phyloP scores from a whole-genome alignment of 2,329 filamentous ascomycete species.

The Rutstroemia sp. region DNA sequence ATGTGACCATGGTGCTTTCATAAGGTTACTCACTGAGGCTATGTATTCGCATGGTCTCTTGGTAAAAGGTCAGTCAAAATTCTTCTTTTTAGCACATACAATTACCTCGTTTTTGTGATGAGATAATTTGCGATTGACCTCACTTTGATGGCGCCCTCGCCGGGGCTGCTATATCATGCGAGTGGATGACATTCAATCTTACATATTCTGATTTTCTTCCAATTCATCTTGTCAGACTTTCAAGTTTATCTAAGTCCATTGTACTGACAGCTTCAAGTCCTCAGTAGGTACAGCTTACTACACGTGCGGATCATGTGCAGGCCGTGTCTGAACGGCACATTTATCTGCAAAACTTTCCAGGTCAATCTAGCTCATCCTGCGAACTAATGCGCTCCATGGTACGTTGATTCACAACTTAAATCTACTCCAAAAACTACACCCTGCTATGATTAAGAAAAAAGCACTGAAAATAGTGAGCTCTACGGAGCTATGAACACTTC shows the following conservation, averaged over 20 bases:
- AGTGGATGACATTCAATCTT: constrained; percentile 91
- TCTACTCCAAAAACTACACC: neutral
- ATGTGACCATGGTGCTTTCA: too few relatives aligned
- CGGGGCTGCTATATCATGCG: constrained; percentile 75
- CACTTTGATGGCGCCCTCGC: constrained; percentile 77
- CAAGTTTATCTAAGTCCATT: neutral
- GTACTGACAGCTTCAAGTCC: constrained; percentile 1
- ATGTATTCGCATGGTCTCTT: neutral
- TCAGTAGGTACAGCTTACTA: too few relatives aligned
- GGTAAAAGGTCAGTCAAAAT: constrained; percentile 2
- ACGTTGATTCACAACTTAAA: neutral
- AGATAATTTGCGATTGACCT: constrained; percentile 99
- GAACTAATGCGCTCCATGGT: neutral
- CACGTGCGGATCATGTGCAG: too few relatives aligned
- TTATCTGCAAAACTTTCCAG: neutral
- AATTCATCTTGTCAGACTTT: neutral
- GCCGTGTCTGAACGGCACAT: neutral
- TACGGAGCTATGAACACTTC: constrained; percentile 28
- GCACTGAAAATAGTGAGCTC: constrained; percentile 34
- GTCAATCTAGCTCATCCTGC: neutral
- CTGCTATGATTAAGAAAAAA: constrained; percentile 30
- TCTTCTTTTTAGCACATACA: constrained; percentile 6
- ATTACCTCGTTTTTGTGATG: constrained; percentile 56
- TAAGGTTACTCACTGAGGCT: too few relatives aligned
- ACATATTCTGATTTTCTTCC: constrained; percentile 82